Evolutionary conservation across 345 rosid genomes (phyloP).

Genomic region (Corchorus capsularis): DNA sequence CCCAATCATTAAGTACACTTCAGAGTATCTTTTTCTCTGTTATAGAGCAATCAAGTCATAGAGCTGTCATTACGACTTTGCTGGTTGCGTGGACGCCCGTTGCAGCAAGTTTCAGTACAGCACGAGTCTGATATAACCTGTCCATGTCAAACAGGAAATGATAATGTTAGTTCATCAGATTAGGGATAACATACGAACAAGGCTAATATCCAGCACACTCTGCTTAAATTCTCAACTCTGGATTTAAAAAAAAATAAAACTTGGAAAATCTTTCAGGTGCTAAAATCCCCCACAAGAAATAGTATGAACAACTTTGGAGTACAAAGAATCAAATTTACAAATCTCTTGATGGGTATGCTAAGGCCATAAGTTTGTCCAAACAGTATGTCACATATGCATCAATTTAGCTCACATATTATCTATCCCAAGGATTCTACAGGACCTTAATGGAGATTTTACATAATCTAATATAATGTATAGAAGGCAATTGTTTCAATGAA

Average conservation of each 20-base stretch:
- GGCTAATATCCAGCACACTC: not conserved
- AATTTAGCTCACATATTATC: too few relatives aligned
- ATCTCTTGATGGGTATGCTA: not conserved
- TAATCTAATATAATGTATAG: not conserved
- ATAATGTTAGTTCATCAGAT: not conserved
- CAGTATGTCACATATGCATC: too few relatives aligned
- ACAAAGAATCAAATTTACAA: not conserved
- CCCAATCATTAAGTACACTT: not conserved
- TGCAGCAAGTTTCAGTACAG: conserved; percentile 68
- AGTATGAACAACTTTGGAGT: not conserved
- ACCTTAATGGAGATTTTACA: not conserved
- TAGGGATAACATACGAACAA: not conserved
- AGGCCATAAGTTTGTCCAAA: not conserved
- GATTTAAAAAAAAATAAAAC: not conserved
- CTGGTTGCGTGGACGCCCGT: conserved; percentile 65
- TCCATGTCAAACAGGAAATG: conserved; percentile 15
- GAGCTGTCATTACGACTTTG: conserved; percentile 66
- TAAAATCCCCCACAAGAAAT: not conserved
- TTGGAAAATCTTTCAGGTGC: not conserved
- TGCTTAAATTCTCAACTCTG: not conserved
- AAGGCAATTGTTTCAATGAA: not conserved
- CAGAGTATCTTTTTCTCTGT: not conserved
- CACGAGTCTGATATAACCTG: conserved; percentile 72
- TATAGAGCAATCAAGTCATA: conserved; percentile 35
- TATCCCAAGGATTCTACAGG: not conserved